A percentile compares a stretch with the other conserved stretches of the same genome.
Evolutionary conservation across 257 asterid genomes (phyloP).

Genomic region (Petunia secreta): DNA sequence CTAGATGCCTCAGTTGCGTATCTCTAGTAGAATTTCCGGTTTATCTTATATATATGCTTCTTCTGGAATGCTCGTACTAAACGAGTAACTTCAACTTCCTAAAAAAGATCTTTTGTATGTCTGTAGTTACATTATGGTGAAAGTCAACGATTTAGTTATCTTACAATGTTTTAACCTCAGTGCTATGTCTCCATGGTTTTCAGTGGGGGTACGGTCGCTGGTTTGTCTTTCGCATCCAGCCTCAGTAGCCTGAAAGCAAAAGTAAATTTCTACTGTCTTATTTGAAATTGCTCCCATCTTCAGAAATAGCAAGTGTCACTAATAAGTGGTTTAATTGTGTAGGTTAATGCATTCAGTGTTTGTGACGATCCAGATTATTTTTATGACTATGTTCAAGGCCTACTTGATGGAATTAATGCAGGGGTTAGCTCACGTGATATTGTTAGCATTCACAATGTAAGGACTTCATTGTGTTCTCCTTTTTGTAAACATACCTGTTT

Average conservation of each 20-base stretch:
- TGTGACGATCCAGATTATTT: slow-evolving; percentile 95
- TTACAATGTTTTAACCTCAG: slow-evolving; percentile 14
- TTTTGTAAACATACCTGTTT: neutral
- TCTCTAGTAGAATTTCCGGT: neutral
- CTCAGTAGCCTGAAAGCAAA: slow-evolving; percentile 78
- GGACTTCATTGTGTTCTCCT: slow-evolving; percentile 30
- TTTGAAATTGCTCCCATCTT: neutral
- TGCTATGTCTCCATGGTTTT: slow-evolving; percentile 32
- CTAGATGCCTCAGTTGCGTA: slow-evolving; percentile 13
- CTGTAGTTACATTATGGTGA: slow-evolving; percentile 10
- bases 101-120: neutral
- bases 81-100: slow-evolving; percentile 10
- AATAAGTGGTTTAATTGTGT: slow-evolving; percentile 27
- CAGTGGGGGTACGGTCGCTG: slow-evolving; percentile 99
- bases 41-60: neutral
- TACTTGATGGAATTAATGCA: slow-evolving; percentile 84
- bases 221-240: slow-evolving; percentile 75
- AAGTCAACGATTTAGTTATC: slow-evolving; percentile 2
- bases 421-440: slow-evolving; percentile 76
- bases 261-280: slow-evolving; percentile 43
- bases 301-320: neutral
- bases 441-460: slow-evolving; percentile 71
- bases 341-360: slow-evolving; percentile 87
- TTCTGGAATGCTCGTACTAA: neutral
- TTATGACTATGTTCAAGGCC: slow-evolving; percentile 72